These are phyloP conservation scores for Candida vaughaniae DNA, from an alignment of 805 yeast genomes.

Conservation along the genomic window DNA sequence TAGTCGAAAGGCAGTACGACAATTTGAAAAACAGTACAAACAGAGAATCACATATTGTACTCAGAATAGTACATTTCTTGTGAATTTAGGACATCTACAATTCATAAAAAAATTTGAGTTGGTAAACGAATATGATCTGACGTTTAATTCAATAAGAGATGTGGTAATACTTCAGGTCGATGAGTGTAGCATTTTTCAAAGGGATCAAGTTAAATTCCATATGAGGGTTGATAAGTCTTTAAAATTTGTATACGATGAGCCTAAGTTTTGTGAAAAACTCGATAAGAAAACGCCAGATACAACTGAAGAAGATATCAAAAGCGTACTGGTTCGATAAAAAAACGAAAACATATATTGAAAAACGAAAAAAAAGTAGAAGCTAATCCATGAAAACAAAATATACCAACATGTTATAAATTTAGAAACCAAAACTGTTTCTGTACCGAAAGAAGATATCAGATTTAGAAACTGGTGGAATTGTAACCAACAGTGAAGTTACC, in stretches of 20 bases:
- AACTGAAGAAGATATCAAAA: too few species aligned
- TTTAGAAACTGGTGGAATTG: slow-evolving; percentile 4
- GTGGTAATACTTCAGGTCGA: slow-evolving; percentile 24
- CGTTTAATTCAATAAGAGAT: slow-evolving; percentile 5
- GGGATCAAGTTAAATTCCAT: slow-evolving; percentile 28
- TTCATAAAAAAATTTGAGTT: slow-evolving; percentile 19
- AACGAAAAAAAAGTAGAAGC: neutral
- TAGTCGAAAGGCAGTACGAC: slow-evolving; percentile 24
- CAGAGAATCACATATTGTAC: slow-evolving; percentile 36
- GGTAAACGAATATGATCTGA: slow-evolving; percentile 11
- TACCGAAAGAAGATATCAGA: too few species aligned
- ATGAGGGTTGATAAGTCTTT: slow-evolving; percentile 19
- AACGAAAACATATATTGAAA: neutral
- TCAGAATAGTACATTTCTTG: slow-evolving; percentile 22
- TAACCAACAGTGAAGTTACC: slow-evolving; percentile 1
- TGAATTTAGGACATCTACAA: slow-evolving; percentile 27
- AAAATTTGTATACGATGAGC: slow-evolving; percentile 24
- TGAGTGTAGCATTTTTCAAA: slow-evolving; percentile 29
- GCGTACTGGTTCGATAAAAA: too few species aligned
- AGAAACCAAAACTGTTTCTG: too few species aligned
- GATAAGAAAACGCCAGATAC: neutral
- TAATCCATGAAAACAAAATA: neutral
- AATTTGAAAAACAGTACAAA: slow-evolving; percentile 29
- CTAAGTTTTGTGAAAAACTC: slow-evolving; percentile 4
- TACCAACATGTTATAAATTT: too few species aligned